Evolutionary conservation across 208 protist species (phyloP).

Genomic region (Wallacemonas collosoma): DNA sequence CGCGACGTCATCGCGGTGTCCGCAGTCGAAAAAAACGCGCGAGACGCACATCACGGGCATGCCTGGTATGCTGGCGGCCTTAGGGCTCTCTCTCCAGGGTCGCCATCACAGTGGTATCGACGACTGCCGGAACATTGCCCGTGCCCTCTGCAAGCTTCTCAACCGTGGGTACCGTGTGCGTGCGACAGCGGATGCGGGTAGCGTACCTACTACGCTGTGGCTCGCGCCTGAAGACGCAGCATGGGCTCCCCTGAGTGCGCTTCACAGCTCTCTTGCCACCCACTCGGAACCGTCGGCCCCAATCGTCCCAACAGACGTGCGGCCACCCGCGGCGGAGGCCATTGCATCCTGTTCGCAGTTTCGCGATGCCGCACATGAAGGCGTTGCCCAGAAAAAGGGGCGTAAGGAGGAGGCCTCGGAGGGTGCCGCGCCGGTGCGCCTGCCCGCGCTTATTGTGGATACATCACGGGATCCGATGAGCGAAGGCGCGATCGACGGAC

Average conservation of each 20-base stretch:
- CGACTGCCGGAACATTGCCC: conserved; percentile 93
- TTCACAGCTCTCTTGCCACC: conserved; percentile 23
- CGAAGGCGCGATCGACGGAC: conserved; percentile 5
- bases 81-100: conserved; percentile 71
- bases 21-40: neutral
- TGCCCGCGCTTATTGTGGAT: conserved; percentile 22
- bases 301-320: no score
- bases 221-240: neutral
- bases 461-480: conserved; percentile 32
- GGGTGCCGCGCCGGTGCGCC: neutral
- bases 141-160: conserved; percentile 57
- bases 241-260: conserved; percentile 8
- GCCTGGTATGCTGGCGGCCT: conserved; percentile 65
- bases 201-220: conserved; percentile 2
- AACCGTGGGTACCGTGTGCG: conserved; percentile 38
- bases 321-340: no score
- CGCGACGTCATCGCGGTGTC: neutral
- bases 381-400: neutral
- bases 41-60: conserved; percentile 37
- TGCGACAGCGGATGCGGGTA: conserved; percentile 24
- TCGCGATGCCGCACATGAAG: neutral
- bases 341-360: no score
- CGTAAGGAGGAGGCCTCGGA: neutral
- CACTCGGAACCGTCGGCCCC: no score
- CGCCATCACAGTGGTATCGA: conserved; percentile 93